phyloP scores from a whole-genome alignment of 2,329 filamentous ascomycete species.

The Colletotrichum navitas region DNA sequence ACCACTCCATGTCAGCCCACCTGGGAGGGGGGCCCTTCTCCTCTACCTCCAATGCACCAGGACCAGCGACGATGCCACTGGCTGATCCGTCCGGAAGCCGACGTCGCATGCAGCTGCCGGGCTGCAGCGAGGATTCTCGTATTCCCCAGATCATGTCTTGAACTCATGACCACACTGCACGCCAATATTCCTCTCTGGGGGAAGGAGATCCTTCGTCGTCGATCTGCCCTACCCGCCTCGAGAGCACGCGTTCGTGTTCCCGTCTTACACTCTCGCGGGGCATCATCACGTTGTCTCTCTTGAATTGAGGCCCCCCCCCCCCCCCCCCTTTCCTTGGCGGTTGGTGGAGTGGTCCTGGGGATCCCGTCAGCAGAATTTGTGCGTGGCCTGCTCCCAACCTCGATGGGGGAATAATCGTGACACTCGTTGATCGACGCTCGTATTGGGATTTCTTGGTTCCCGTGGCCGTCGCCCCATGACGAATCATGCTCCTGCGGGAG shows the following conservation, averaged over 20 bases:
- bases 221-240: neutral
- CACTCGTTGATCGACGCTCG: constrained; percentile 21
- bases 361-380: neutral
- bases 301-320: too few relatives aligned
- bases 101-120: constrained; percentile 31
- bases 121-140: constrained; percentile 25
- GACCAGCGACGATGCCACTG: constrained; percentile 13
- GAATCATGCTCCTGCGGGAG: neutral
- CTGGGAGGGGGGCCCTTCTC: neutral
- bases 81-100: neutral
- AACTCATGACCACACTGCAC: constrained; percentile 10
- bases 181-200: neutral
- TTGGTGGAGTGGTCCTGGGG: neutral
- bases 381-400: neutral
- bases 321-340: neutral
- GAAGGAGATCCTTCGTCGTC: neutral
- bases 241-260: constrained; percentile 21
- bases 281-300: constrained; percentile 14
- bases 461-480: constrained; percentile 4
- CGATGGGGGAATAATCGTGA: constrained; percentile 21
- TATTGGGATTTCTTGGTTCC: constrained; percentile 5
- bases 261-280: neutral
- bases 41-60: neutral
- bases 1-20: constrained; percentile 13
- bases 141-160: constrained; percentile 17